Conservation (phyloP, 1,139 yeast genomes). For the Yamadazyma triangularis region DNA sequence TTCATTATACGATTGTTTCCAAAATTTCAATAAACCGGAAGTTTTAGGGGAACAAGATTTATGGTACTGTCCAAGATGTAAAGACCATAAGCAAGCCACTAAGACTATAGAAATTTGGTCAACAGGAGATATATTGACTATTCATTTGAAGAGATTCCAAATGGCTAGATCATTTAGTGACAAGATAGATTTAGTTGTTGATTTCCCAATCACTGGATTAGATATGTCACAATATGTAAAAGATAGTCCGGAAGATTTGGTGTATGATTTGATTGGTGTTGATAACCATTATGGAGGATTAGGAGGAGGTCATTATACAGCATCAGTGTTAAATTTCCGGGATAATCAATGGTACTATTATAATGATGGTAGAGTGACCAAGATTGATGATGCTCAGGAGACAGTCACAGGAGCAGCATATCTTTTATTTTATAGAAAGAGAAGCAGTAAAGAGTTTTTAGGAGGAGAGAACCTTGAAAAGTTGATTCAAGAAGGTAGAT, state of each 20-base stretch:
- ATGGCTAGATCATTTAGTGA: slow-evolving; percentile 83
- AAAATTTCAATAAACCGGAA: slow-evolving; percentile 75
- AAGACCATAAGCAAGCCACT: slow-evolving; percentile 86
- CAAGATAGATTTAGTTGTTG: slow-evolving; percentile 79
- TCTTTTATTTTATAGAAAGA: slow-evolving; percentile 72
- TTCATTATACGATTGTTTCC: slow-evolving; percentile 70
- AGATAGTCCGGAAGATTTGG: slow-evolving; percentile 28
- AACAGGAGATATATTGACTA: slow-evolving; percentile 83
- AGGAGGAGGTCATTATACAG: slow-evolving; percentile 98
- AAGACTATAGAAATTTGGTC: slow-evolving; percentile 90
- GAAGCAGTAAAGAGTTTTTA: slow-evolving; percentile 26
- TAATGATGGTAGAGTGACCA: slow-evolving; percentile 78
- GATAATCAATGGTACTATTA: slow-evolving; percentile 85
- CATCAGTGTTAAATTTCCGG: slow-evolving; percentile 75
- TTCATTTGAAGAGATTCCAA: slow-evolving; percentile 88
- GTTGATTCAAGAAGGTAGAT: slow-evolving; percentile 21
- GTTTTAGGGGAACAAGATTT: slow-evolving; percentile 83
- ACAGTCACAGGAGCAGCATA: slow-evolving; percentile 83
- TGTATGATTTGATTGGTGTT: slow-evolving; percentile 87
- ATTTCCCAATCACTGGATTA: slow-evolving; percentile 82
- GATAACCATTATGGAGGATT: slow-evolving; percentile 95
- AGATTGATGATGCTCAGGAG: slow-evolving; percentile 53
- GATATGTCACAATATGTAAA: slow-evolving; percentile 61
- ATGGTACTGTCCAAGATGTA: slow-evolving; percentile 92
- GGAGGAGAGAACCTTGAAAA: slow-evolving; percentile 34